A percentile compares a stretch with the other conserved stretches of the same genome.
Evolutionary conservation across 345 rosid genomes (phyloP).

Genomic region (Eucalyptus sp.): DNA sequence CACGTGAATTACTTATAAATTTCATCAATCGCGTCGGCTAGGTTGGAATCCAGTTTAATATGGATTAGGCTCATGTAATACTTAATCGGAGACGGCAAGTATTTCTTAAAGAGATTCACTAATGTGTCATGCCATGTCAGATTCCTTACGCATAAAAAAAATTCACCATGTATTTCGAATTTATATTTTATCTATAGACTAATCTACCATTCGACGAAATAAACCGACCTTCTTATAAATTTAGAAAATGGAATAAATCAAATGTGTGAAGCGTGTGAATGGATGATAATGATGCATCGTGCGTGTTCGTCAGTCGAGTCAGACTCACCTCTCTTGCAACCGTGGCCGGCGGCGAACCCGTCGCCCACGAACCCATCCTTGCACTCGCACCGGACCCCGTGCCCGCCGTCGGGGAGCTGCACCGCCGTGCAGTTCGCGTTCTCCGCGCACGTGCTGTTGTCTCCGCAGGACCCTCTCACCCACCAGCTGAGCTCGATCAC

Average conservation of each 20-base stretch:
- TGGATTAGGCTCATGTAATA: neutral
- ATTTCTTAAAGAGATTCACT: neutral
- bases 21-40: neutral
- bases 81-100: neutral
- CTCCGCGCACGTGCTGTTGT: conserved; percentile 1
- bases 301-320: neutral
- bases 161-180: neutral
- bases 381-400: conserved; percentile 54
- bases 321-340: conserved; percentile 69
- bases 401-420: neutral
- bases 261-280: neutral
- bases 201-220: neutral
- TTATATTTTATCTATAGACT: neutral
- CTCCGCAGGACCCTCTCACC: conserved; percentile 22
- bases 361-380: conserved; percentile 37
- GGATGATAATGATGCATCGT: neutral
- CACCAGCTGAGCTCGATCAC: conserved; percentile 64
- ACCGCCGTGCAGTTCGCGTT: conserved; percentile 10
- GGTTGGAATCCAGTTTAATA: neutral
- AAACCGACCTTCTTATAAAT: neutral
- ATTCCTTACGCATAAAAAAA: neutral
- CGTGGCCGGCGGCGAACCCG: conserved; percentile 31
- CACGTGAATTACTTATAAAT: neutral
- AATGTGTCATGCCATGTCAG: neutral
- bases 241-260: neutral